Evolutionary conservation across 345 rosid species (phyloP), one percentile per base, ranked within the genome.

Genomic region (Raphanus sativus): DNA sequence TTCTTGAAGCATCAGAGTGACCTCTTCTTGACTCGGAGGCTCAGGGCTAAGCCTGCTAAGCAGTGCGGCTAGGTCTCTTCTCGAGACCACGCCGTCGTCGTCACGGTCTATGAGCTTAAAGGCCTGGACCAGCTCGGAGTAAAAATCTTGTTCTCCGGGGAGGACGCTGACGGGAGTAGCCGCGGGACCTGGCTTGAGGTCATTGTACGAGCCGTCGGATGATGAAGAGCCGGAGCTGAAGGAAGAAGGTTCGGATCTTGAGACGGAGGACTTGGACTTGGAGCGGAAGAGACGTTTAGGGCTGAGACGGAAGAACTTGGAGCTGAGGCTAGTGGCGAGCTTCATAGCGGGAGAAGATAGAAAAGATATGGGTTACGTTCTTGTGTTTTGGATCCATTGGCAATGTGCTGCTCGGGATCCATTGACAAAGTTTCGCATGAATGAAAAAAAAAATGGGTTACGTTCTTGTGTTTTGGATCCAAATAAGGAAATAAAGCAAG

Each of bases 101-200:
- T 88, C 91, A 0, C 83, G 75, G 75, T 87, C 94, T 54, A 87
- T 76, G 33, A 85, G 17, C 62, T 86, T 88, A 30, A 90, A 83
- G 0, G 92, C 92, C 34, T 84, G 84, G 17, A 73, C 10, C 0
- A 89, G 75, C 67, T 87, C 96, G 6, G 75, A 32, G 45, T 83
- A 83, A 10, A 71, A 8, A 1, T 87, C 72, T 0, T 75, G 13
- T 12, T 78, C 82, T 4, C 71, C 77, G 66, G 85, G 90, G 54
- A 92, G 78, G 25, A 95, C 96, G 67, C 90, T 91, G 65, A 90
- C 81, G 2, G 99, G 97, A 2, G 98, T 95, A 0, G 83, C 36
- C 2, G 63, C 30, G 0, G 81, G 66, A 4, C 69, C 60, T 13
- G 69, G 62, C 29, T 84, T 83, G 63, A 6, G 76, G 60, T 32